phyloP scores from a whole-genome alignment of 1,139 yeast genomes.

The Suhomyces bokatorum region DNA sequence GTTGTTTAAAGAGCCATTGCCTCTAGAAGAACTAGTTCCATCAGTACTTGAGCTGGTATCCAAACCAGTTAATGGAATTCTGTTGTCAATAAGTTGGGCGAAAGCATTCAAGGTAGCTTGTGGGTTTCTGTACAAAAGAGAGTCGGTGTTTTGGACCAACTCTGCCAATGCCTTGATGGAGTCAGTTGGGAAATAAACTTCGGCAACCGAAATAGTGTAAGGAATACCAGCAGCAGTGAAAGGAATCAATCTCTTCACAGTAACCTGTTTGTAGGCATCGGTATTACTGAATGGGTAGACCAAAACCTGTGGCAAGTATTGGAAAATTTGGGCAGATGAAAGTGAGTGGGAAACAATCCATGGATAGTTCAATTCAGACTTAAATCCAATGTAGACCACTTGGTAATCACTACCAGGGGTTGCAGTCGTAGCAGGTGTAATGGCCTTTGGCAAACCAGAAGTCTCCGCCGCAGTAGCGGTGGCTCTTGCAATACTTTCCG shows the following conservation, averaged over 20 bases:
- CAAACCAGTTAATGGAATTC: conserved; percentile 63
- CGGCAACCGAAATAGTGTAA: conserved; percentile 75
- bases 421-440: conserved; percentile 51
- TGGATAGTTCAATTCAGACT: conserved; percentile 65
- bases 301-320: conserved; percentile 62
- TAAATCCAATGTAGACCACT: conserved; percentile 70
- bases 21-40: conserved; percentile 17
- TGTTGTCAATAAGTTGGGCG: conserved; percentile 59
- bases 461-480: conserved; percentile 37
- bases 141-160: conserved; percentile 42
- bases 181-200: conserved; percentile 65
- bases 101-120: conserved; percentile 48
- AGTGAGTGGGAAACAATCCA: conserved; percentile 66
- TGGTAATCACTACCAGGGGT: conserved; percentile 52
- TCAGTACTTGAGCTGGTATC: conserved; percentile 24
- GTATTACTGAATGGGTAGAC: conserved; percentile 49
- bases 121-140: conserved; percentile 53
- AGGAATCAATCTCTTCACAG: conserved; percentile 66
- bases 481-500: conserved; percentile 34
- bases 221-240: conserved; percentile 50
- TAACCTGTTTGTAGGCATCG: conserved; percentile 38
- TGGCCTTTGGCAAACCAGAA: conserved; percentile 67
- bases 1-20: conserved; percentile 20
- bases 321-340: conserved; percentile 75
- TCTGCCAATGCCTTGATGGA: conserved; percentile 46